A percentile compares a stretch with the other conserved stretches of the same genome.
These are phyloP conservation scores for Phaeotremella fagi DNA, from an alignment of 768 basidiomycete genomes.

Conservation along the genomic window DNA sequence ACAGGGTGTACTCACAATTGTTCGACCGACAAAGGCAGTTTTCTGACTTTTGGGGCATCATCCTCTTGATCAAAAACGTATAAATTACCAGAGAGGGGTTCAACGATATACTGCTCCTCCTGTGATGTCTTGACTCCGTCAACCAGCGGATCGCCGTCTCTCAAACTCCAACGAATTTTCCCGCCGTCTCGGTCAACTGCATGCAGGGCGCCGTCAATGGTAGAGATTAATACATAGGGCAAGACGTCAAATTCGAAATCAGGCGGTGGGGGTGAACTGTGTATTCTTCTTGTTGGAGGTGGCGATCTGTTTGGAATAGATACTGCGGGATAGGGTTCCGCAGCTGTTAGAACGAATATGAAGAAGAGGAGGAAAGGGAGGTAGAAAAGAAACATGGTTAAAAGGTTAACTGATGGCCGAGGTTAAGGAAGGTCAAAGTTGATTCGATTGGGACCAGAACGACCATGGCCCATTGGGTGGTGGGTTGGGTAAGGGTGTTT, in stretches of 20 bases:
- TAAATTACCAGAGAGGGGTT: constrained; percentile 89
- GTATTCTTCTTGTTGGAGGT: constrained; percentile 3
- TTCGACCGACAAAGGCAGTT: constrained; percentile 84
- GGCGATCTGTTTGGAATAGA: constrained; percentile 20
- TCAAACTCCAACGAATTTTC: constrained; percentile 80
- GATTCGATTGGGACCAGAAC: too few relatives aligned
- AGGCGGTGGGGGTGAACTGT: constrained; percentile 5
- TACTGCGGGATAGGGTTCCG: constrained; percentile 36
- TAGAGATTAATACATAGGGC: constrained; percentile 81
- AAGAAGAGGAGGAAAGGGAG: constrained; percentile 22
- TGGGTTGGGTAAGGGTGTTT: too few relatives aligned
- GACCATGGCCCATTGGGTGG: too few relatives aligned
- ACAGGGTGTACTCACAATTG: constrained; percentile 58
- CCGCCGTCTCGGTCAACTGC: constrained; percentile 85
- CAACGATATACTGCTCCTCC: constrained; percentile 77
- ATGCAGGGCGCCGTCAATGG: constrained; percentile 91
- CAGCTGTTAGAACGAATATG: constrained; percentile 7
- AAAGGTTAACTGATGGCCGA: too few relatives aligned
- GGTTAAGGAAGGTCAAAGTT: too few relatives aligned
- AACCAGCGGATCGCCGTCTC: constrained; percentile 48
- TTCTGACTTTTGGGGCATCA: constrained; percentile 56
- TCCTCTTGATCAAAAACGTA: constrained; percentile 60
- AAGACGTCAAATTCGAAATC: constrained; percentile 59
- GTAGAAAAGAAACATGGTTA: too few relatives aligned
- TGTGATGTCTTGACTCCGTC: constrained; percentile 42